phyloP scores from a whole-genome alignment of 257 asterid species.

The Nicotiana sylvestris region DNA sequence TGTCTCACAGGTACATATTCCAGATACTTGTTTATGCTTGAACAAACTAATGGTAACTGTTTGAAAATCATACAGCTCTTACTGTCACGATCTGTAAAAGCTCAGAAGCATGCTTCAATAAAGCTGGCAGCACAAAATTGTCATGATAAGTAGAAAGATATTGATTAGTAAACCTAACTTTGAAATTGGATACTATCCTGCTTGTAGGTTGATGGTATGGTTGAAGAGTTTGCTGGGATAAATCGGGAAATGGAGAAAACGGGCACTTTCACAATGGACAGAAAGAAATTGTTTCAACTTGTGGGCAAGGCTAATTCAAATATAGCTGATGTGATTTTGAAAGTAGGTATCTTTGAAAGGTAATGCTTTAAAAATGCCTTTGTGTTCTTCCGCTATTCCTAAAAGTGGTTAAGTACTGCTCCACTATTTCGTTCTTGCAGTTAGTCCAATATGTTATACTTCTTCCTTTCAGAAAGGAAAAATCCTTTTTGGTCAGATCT shows the following conservation, averaged over 20 bases:
- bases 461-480: not conserved
- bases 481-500: not conserved
- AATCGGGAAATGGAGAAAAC: conserved; percentile 92
- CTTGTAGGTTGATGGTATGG: conserved; percentile 89
- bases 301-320: conserved; percentile 98
- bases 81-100: not conserved
- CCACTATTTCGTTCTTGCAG: not conserved
- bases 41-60: not conserved
- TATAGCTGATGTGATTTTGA: conserved; percentile 87
- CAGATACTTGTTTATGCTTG: not conserved
- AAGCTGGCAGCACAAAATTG: not conserved
- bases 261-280: conserved; percentile 86
- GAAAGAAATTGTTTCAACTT: conserved; percentile 90
- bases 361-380: conserved; percentile 15
- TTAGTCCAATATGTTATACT: not conserved
- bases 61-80: not conserved
- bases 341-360: conserved; percentile 95
- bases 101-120: not conserved
- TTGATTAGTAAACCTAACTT: not conserved
- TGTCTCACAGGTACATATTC: conserved; percentile 80
- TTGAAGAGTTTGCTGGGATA: conserved; percentile 84
- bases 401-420: conserved; percentile 1
- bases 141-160: not conserved
- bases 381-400: not conserved
- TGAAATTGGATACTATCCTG: conserved; percentile 1